A percentile compares a stretch with the other conserved stretches of the same genome.
Conservation (phyloP, 768 basidiomycete genomes). For the Lentinula aciculospora region DNA sequence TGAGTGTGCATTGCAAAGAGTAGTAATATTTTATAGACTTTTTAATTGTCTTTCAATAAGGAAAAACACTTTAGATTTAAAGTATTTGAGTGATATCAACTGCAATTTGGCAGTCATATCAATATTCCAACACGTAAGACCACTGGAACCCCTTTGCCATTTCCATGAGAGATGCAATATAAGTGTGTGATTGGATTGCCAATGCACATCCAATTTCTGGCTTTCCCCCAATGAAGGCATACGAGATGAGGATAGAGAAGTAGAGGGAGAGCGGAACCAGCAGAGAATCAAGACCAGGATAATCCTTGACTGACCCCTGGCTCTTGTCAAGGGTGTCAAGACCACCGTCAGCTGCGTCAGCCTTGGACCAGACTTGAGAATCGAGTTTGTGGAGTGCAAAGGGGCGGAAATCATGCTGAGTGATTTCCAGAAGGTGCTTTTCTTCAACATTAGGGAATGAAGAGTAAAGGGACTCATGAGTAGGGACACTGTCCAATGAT, state of each 20-base stretch:
- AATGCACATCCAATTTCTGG: not conserved
- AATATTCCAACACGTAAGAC: conserved; percentile 13
- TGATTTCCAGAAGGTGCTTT: conserved; percentile 7
- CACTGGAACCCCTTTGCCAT: conserved; percentile 12
- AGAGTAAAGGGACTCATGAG: conserved; percentile 4
- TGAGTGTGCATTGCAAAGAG: too few species aligned
- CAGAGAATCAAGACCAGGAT: conserved; percentile 1
- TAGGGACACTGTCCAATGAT: not conserved
- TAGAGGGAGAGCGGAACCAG: not conserved
- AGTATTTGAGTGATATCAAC: too few species aligned
- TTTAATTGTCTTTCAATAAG: too few species aligned
- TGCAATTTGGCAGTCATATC: too few species aligned
- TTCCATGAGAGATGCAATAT: conserved; percentile 11
- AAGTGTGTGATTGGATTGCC: not conserved
- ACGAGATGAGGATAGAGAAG: conserved; percentile 5
- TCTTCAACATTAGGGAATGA: conserved; percentile 3
- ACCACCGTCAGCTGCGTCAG: not conserved
- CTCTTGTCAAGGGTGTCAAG: not conserved
- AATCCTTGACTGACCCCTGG: conserved; percentile 1
- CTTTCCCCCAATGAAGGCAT: not conserved
- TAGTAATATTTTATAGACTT: too few species aligned
- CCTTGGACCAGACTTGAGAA: not conserved
- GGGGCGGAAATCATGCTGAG: conserved; percentile 5
- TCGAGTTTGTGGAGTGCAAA: conserved; percentile 3
- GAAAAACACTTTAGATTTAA: too few species aligned